Evolutionary conservation across 768 basidiomycete genomes (phyloP).

Genomic region (Phylloporus sp.): DNA sequence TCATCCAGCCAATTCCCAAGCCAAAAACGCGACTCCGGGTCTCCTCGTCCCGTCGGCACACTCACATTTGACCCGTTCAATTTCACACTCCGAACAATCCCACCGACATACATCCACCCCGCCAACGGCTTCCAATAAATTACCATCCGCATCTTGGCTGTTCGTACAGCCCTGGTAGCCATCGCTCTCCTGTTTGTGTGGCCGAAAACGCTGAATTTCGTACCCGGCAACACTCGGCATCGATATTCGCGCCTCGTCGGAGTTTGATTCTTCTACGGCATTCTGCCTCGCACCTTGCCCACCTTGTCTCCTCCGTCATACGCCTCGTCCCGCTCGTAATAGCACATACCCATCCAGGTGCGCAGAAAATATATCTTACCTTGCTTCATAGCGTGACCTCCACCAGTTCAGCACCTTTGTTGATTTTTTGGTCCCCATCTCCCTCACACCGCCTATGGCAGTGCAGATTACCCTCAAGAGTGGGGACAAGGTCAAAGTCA

Average conservation of each 20-base stretch:
- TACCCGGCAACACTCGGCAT: conserved; percentile 10
- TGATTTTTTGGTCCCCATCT: conserved; percentile 29
- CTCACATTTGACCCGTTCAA: no score
- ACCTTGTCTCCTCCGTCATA: conserved; percentile 34
- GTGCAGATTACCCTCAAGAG: conserved; percentile 61
- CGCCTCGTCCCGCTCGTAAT: conserved; percentile 20
- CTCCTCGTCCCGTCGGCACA: conserved; percentile 1
- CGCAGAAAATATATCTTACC: conserved; percentile 18
- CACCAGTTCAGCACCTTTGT: conserved; percentile 3
- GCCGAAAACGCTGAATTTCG: not conserved
- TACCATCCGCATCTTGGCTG: not conserved
- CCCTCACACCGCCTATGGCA: conserved; percentile 21
- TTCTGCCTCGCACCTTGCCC: conserved; percentile 31
- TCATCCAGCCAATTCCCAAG: conserved; percentile 2
- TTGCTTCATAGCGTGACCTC: not conserved
- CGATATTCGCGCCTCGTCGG: conserved; percentile 33
- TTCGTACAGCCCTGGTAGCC: no score
- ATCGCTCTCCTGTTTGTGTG: not conserved
- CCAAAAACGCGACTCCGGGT: not conserved
- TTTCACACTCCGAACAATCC: conserved; percentile 11
- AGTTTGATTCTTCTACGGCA: conserved; percentile 31
- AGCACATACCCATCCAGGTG: conserved; percentile 19
- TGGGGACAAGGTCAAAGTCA: conserved; percentile 79
- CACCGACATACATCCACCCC: not conserved
- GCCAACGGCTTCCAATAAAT: not conserved